Base-by-base conservation (phyloP, 139 green algal species). In the Pleodorina starrii region DNA sequence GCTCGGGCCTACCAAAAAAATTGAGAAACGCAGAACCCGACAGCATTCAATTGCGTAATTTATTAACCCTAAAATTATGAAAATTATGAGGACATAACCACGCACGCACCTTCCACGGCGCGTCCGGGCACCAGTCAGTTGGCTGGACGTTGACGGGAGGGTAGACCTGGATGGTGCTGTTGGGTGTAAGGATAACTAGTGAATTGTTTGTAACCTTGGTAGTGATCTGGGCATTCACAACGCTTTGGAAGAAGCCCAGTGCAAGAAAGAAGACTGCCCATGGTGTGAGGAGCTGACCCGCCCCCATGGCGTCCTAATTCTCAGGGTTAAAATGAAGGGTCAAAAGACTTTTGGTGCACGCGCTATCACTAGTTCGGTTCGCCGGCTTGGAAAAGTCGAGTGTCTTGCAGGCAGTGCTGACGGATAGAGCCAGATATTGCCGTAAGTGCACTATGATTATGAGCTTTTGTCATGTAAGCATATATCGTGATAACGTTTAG, bases 51-150 rank as follows among this genome's bases (percentile, higher is more conserved):
- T 10, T 25, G 23, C 57, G 11, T 19, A 57, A 35, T 43, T 7
- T 35, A 27, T 57, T 38, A 7, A 21, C 5, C 5, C 29, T 25
- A 66, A 32, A 66, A n/a, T n/a, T n/a, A n/a, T n/a, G 9, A 66
- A 5, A 66, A 66, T 2, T 12, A 66, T 5, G 54, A 66, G 29
- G 21, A 66, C 29, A n/a, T 66, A 25, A 66, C 54, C 54, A 21
- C n/a, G 21, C 2, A 43, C 43, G n/a, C 5, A 82, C 74, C 74
- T 82, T 82, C 74, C 74, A 82, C 12, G 74, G 19, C 11, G 74
- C 43, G n/a, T 82, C 74, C 16, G 74, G 74, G 43, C 74, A 82
- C 1, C 2, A 36, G 29, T 82, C 74, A 35, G 40, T 57, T n/a
- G 72, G 21, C 42, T 35, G 42, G 1, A 57, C 38, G 9, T 80